phyloP scores from a whole-genome alignment of 1,284 basidiomycete species.

The Pyrrhoderma noxium region DNA sequence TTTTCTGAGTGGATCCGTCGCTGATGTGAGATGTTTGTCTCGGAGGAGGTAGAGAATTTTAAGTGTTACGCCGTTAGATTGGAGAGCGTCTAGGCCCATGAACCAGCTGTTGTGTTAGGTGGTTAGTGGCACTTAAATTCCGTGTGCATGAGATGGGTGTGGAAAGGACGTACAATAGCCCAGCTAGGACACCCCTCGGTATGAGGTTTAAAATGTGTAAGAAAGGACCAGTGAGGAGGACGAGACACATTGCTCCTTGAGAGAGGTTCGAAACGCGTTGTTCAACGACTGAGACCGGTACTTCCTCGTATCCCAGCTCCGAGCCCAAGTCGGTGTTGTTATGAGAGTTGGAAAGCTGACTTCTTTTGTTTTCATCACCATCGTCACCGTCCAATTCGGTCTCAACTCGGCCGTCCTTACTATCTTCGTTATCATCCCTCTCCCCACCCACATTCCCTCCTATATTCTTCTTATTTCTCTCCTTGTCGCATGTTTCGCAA shows the following conservation, averaged over 20 bases:
- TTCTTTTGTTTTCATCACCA: no score
- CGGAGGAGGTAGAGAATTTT: slow-evolving; percentile 80
- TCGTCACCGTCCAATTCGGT: no score
- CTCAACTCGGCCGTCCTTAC: no score
- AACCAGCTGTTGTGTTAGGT: slow-evolving; percentile 62
- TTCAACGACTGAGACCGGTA: slow-evolving; percentile 77
- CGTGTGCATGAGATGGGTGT: not conserved
- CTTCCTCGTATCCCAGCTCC: slow-evolving; percentile 36
- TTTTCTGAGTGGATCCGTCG: slow-evolving; percentile 61
- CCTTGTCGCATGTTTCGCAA: no score
- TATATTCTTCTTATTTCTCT: no score
- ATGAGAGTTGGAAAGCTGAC: no score
- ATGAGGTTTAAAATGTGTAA: slow-evolving; percentile 73
- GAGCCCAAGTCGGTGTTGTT: slow-evolving; percentile 26
- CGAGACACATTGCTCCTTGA: slow-evolving; percentile 74
- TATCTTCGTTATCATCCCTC: slow-evolving; percentile 17
- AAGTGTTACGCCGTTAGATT: slow-evolving; percentile 77
- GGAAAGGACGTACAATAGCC: slow-evolving; percentile 59
- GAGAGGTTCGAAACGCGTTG: slow-evolving; percentile 84
- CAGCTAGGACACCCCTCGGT: slow-evolving; percentile 69
- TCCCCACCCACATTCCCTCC: no score
- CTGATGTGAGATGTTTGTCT: slow-evolving; percentile 59
- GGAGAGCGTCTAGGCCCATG: slow-evolving; percentile 83
- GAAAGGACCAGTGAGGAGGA: slow-evolving; percentile 78
- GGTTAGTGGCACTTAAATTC: not conserved